Conservation (phyloP, 2,329 filamentous ascomycete species). For the Acephala macrosclerotiorum region DNA sequence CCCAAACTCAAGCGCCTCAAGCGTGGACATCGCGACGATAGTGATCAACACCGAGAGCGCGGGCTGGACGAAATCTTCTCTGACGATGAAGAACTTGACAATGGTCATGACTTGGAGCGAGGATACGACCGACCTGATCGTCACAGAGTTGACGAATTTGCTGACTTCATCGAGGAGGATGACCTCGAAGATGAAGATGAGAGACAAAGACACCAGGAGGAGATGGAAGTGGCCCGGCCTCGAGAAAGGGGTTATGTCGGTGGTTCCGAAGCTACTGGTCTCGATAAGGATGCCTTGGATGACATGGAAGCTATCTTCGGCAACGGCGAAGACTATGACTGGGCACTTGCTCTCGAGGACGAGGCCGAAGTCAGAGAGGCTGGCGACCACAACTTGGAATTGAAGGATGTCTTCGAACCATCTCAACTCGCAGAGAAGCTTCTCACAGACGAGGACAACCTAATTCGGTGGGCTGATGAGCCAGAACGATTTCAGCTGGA, state of each 20-base stretch:
- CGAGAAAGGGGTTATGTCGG: constrained; percentile 73
- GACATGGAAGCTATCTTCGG: constrained; percentile 98
- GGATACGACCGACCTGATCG: constrained; percentile 50
- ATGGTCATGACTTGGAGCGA: constrained; percentile 52
- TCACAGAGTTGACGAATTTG: constrained; percentile 80
- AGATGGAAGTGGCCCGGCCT: constrained; percentile 86
- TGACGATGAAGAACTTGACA: constrained; percentile 85
- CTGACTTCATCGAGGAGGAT: constrained; percentile 97
- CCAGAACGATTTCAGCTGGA: constrained; percentile 95
- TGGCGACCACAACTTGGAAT: constrained; percentile 84
- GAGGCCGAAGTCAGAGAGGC: constrained; percentile 81
- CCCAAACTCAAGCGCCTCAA: constrained; percentile 97
- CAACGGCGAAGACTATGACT: constrained; percentile 94
- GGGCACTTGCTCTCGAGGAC: constrained; percentile 89
- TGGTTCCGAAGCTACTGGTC: constrained; percentile 79
- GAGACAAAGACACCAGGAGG: constrained; percentile 77
- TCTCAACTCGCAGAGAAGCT: constrained; percentile 94
- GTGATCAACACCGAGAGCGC: constrained; percentile 69
- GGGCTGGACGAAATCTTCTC: constrained; percentile 94
- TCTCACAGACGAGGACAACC: constrained; percentile 93
- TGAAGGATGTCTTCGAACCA: constrained; percentile 98
- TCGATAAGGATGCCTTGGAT: constrained; percentile 92
- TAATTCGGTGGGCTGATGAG: constrained; percentile 86
- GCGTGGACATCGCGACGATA: constrained; percentile 82
- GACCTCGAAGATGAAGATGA: constrained; percentile 88